Conservation (phyloP, 2,329 filamentous ascomycete species). For the Stenocarpella maydis region DNA sequence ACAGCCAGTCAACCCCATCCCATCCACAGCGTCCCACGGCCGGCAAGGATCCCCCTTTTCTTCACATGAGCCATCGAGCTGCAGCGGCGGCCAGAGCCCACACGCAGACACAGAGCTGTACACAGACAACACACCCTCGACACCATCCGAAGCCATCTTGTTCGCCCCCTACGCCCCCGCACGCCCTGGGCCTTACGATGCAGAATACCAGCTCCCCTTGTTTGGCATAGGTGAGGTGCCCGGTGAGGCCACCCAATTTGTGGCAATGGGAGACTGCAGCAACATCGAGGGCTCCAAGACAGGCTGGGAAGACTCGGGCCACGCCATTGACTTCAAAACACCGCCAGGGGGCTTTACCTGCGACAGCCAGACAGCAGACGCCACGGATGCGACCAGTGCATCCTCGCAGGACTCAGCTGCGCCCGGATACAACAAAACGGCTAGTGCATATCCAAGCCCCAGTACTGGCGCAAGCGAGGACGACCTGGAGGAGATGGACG, state of each 20-base stretch:
- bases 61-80: constrained; percentile 48
- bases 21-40: constrained; percentile 36
- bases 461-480: constrained; percentile 33
- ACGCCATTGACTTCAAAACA: constrained; percentile 39
- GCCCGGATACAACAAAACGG: constrained; percentile 26
- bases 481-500: constrained; percentile 26
- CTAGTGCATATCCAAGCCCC: constrained; percentile 29
- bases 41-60: constrained; percentile 50
- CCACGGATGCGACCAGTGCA: constrained; percentile 37
- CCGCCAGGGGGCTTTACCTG: constrained; percentile 43
- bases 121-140: constrained; percentile 47
- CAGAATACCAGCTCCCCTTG: constrained; percentile 42
- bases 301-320: constrained; percentile 42
- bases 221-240: constrained; percentile 40
- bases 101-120: constrained; percentile 50
- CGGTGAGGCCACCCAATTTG: constrained; percentile 40
- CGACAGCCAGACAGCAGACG: constrained; percentile 44
- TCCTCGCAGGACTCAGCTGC: constrained; percentile 35
- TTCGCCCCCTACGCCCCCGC: constrained; percentile 42
- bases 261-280: constrained; percentile 48
- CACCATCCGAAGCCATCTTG: constrained; percentile 47
- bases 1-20: constrained; percentile 33
- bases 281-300: constrained; percentile 43
- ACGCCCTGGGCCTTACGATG: constrained; percentile 41
- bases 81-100: constrained; percentile 49